Evolutionary conservation across 176 grass and related monocot species (phyloP).

Genomic region (Luzula sylvatica): DNA sequence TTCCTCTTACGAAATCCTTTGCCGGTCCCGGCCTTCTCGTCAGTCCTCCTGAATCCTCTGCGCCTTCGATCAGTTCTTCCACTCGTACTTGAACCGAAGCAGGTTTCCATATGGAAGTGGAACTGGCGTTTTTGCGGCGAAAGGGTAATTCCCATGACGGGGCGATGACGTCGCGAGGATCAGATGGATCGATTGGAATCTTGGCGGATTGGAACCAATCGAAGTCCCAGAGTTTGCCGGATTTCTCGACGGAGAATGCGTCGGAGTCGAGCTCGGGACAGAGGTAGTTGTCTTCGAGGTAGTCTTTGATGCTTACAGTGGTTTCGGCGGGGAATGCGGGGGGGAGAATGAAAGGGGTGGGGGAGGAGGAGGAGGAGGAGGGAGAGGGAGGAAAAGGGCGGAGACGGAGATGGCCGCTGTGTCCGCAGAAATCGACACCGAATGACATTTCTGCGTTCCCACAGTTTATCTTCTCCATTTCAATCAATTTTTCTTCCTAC

Average conservation of each 20-base stretch:
- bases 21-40: conserved; percentile 59
- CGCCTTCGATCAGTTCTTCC: conserved; percentile 51
- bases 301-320: conserved; percentile 42
- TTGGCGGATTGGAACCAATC: conserved; percentile 67
- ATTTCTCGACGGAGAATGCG: conserved; percentile 43
- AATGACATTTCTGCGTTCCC: conserved; percentile 45
- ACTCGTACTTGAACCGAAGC: conserved; percentile 42
- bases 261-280: conserved; percentile 55
- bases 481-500: too few species aligned
- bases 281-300: conserved; percentile 72
- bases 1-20: conserved; percentile 85
- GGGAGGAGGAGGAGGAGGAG: conserved; percentile 3
- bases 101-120: conserved; percentile 63
- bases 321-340: conserved; percentile 65
- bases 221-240: conserved; percentile 57
- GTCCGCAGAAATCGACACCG: conserved; percentile 67
- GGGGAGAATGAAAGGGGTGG: conserved; percentile 78
- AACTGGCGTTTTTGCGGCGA: conserved; percentile 22
- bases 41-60: conserved; percentile 23
- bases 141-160: conserved; percentile 79
- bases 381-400: conserved; percentile 31
- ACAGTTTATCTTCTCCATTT: conserved; percentile 15
- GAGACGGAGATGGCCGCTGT: conserved; percentile 79
- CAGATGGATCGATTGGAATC: conserved; percentile 60
- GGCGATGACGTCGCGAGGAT: conserved; percentile 38